Conservation (phyloP, 257 asterid species). For the Solanum pimpinellifolium region DNA sequence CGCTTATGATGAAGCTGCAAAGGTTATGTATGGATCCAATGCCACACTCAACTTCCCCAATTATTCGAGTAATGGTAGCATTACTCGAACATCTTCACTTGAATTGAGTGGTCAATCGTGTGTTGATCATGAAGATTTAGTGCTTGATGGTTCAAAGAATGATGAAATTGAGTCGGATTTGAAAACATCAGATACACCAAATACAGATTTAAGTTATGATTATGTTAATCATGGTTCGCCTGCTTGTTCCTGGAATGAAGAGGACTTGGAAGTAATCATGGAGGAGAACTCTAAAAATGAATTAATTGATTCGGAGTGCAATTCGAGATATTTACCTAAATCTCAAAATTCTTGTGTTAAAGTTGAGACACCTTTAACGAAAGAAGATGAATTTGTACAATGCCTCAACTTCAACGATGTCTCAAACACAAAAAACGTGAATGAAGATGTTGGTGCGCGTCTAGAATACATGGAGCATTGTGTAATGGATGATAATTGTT, state of each 20-base stretch:
- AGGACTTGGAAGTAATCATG: not conserved
- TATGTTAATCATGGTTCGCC: not conserved
- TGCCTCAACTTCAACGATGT: too few relatives aligned
- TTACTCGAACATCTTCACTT: not conserved
- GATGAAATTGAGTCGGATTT: not conserved
- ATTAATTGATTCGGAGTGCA: not conserved
- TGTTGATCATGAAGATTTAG: not conserved
- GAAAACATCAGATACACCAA: not conserved
- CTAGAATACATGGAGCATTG: not conserved
- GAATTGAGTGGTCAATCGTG: not conserved
- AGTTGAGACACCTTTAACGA: not conserved
- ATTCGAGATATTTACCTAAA: not conserved
- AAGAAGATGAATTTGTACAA: not conserved
- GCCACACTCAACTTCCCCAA: conserved; percentile 15
- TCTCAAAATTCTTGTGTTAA: not conserved
- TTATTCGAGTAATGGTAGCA: not conserved
- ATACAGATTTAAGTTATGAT: not conserved
- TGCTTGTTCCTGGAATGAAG: not conserved
- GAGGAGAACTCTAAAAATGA: not conserved
- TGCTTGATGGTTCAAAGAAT: not conserved
- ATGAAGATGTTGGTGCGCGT: not conserved
- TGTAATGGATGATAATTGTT: not conserved
- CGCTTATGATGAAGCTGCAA: conserved; percentile 22
- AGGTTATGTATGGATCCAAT: conserved; percentile 6
- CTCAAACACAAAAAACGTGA: not conserved